Percentiles rank a stretch among this genome's conserved stretches.
Evolutionary conservation across 768 basidiomycete genomes (phyloP).

Genomic region (Lactarius trivialis): DNA sequence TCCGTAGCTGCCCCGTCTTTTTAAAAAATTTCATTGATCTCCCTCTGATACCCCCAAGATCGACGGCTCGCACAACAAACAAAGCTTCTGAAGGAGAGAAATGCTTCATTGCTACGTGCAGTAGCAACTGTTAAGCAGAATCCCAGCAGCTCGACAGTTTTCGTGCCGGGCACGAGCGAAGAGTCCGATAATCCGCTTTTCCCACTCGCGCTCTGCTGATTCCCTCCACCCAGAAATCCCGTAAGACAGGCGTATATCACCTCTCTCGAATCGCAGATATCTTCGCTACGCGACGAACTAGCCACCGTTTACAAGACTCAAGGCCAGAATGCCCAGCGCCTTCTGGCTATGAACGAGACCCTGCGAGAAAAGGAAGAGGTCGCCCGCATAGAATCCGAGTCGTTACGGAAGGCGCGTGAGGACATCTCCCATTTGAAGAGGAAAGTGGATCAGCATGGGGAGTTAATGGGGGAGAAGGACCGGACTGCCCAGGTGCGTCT

Average conservation of each 20-base stretch:
- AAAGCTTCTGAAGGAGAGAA: constrained; percentile 85
- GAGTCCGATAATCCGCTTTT: constrained; percentile 44
- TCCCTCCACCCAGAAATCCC: constrained; percentile 51
- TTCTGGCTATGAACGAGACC: constrained; percentile 91
- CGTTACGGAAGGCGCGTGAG: constrained; percentile 66
- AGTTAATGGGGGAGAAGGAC: constrained; percentile 85
- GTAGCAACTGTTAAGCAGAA: constrained; percentile 65
- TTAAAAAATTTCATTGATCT: constrained; percentile 21
- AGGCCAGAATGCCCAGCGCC: constrained; percentile 88
- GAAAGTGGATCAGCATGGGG: constrained; percentile 78
- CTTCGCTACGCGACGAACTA: constrained; percentile 83
- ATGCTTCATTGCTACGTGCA: constrained; percentile 79
- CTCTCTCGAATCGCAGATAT: constrained; percentile 91
- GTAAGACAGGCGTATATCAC: constrained; percentile 83
- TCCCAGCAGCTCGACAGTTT: constrained; percentile 55
- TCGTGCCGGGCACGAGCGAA: constrained; percentile 55
- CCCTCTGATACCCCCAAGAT: constrained; percentile 42
- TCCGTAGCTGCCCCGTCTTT: constrained; percentile 36
- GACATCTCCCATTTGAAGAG: constrained; percentile 62
- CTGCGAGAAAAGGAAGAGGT: constrained; percentile 90
- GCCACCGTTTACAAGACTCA: constrained; percentile 95
- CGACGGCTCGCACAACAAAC: constrained; percentile 89
- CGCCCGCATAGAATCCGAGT: constrained; percentile 74
- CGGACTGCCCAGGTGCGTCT: constrained; percentile 71
- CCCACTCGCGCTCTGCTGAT: neutral